phyloP scores from a whole-genome alignment of 2,329 filamentous ascomycete genomes.

The Neopestalotiopsis sp. region DNA sequence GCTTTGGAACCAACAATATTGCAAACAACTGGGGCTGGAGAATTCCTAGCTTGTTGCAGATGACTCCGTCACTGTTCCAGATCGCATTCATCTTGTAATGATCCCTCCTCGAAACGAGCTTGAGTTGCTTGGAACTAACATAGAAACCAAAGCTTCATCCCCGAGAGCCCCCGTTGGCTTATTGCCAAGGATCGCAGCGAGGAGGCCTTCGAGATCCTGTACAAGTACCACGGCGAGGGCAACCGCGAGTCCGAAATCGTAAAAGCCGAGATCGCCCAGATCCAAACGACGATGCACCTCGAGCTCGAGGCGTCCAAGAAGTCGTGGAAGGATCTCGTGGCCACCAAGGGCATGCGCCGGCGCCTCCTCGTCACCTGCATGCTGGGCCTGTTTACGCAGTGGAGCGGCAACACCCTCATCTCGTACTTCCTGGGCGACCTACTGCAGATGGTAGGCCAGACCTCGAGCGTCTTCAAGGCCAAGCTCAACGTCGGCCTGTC shows the following conservation, averaged over 20 bases:
- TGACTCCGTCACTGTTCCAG: constrained; percentile 46
- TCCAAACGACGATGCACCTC: constrained; percentile 34
- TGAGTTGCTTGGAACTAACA: background rate
- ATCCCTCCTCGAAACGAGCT: background rate
- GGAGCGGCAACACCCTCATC: constrained; percentile 56
- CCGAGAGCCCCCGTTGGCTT: constrained; percentile 36
- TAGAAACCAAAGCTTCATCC: constrained; percentile 29
- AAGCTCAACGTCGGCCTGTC: constrained; percentile 50
- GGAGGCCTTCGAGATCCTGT: constrained; percentile 36
- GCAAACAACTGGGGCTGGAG: constrained; percentile 46
- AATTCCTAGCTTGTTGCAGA: constrained; percentile 52
- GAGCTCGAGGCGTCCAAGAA: constrained; percentile 55
- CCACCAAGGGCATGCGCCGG: constrained; percentile 54
- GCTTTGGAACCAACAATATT: constrained; percentile 52
- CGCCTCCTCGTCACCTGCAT: constrained; percentile 53
- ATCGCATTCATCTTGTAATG: constrained; percentile 42
- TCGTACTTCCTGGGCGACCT: constrained; percentile 47
- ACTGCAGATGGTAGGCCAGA: constrained; percentile 51
- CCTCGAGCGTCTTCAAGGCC: constrained; percentile 45
- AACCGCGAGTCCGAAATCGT: constrained; percentile 51
- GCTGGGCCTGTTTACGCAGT: constrained; percentile 59
- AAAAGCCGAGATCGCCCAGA: constrained; percentile 26
- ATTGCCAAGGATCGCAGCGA: constrained; percentile 37
- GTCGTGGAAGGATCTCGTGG: constrained; percentile 58
- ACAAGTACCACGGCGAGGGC: constrained; percentile 50